Evolutionary conservation across 2,329 filamentous ascomycete species (phyloP).

Genomic region (Hansfordia pulvinata): DNA sequence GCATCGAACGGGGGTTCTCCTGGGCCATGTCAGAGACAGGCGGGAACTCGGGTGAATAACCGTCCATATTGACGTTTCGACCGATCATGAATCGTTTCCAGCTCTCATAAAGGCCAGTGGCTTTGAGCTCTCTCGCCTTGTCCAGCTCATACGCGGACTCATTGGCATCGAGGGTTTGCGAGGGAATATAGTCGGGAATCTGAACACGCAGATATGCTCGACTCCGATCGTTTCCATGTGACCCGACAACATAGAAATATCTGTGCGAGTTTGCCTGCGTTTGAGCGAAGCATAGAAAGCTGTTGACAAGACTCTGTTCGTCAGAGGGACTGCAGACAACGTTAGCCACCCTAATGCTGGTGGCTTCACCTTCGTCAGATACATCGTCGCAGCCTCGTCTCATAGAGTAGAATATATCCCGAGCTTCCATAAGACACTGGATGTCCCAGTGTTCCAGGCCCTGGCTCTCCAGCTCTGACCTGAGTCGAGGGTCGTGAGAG

Average conservation of each 20-base stretch:
- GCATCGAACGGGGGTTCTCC: too few relatives aligned
- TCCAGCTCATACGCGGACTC: conserved; percentile 6
- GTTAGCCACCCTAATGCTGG: conserved; percentile 16
- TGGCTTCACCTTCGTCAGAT: conserved; percentile 19
- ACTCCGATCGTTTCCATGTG: conserved; percentile 14
- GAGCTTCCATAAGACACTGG: conserved; percentile 9
- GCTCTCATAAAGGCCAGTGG: conserved; percentile 1
- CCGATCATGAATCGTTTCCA: too few relatives aligned
- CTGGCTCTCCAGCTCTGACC: conserved; percentile 4
- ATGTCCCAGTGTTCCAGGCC: conserved; percentile 9
- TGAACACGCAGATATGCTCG: conserved; percentile 16
- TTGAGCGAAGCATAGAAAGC: conserved; percentile 46
- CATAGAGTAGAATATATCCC: conserved; percentile 12
- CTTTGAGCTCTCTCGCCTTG: conserved; percentile 1
- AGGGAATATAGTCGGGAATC: conserved; percentile 24
- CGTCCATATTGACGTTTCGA: too few relatives aligned
- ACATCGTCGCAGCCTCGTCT: conserved; percentile 16
- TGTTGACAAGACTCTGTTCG: conserved; percentile 48
- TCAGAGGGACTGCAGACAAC: conserved; percentile 36
- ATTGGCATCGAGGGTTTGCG: conserved; percentile 21
- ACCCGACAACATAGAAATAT: conserved; percentile 42
- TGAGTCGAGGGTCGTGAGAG: conserved; percentile 3
- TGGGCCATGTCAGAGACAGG: too few relatives aligned
- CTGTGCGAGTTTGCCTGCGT: conserved; percentile 34
- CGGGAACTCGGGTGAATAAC: too few relatives aligned